Conservation (phyloP, 768 basidiomycete species). For the Lentinula detonsa region DNA sequence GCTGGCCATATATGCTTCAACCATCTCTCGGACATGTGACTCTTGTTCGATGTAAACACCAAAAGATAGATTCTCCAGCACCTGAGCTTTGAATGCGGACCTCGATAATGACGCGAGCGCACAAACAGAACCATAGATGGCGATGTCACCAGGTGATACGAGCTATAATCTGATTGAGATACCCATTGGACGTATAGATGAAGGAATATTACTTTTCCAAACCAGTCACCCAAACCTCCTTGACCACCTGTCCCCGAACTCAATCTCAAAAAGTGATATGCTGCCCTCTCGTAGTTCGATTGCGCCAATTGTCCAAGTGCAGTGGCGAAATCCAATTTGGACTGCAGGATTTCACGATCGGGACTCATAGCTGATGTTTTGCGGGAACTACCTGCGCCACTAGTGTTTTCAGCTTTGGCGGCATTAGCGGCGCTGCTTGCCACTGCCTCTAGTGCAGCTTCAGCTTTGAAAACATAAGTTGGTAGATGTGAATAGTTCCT, state of each 20-base stretch:
- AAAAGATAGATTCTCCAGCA: conserved; percentile 68
- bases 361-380: conserved; percentile 34
- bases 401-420: conserved; percentile 15
- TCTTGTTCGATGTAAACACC: conserved; percentile 79
- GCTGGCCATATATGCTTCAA: conserved; percentile 82
- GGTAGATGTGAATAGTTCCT: conserved; percentile 80
- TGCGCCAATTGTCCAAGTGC: conserved; percentile 72
- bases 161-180: conserved; percentile 34
- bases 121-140: conserved; percentile 80
- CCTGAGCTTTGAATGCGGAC: conserved; percentile 56
- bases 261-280: conserved; percentile 61
- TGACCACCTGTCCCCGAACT: conserved; percentile 47
- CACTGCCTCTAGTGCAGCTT: conserved; percentile 75
- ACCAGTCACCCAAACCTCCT: conserved; percentile 62
- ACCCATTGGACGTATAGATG: neutral
- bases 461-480: conserved; percentile 96
- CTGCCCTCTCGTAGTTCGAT: conserved; percentile 76
- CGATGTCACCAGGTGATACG: conserved; percentile 77
- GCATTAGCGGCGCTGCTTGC: conserved; percentile 25
- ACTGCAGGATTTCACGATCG: conserved; percentile 63
- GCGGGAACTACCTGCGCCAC: conserved; percentile 14
- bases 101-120: conserved; percentile 76
- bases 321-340: conserved; percentile 77
- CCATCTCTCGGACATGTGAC: conserved; percentile 78
- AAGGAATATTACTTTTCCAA: conserved; percentile 47